A percentile compares a stretch with the other conserved stretches of the same genome.
Evolutionary conservation across 345 rosid species (phyloP).

Genomic region (Brassica nigra): DNA sequence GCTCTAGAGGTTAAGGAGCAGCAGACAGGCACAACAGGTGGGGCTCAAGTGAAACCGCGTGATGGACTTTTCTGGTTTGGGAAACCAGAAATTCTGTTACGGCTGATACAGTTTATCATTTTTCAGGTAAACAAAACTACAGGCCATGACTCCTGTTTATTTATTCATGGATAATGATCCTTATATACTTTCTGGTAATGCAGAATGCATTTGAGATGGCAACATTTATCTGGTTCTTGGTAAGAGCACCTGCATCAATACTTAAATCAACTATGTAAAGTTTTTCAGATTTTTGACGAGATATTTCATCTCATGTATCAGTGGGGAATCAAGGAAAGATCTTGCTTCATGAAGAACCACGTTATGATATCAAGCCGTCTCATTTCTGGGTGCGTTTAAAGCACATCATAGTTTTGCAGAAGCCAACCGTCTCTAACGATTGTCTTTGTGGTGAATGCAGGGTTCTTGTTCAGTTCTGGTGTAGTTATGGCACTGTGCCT

Average conservation of each 20-base stretch:
- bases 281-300: neutral
- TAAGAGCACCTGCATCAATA: slow-evolving; percentile 42
- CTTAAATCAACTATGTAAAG: neutral
- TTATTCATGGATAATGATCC: neutral
- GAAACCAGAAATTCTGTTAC: slow-evolving; percentile 75
- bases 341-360: slow-evolving; percentile 93
- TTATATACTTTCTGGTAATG: slow-evolving; percentile 27
- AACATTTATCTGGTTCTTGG: slow-evolving; percentile 92
- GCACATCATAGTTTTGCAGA: neutral
- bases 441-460: slow-evolving; percentile 46
- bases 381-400: slow-evolving; percentile 64
- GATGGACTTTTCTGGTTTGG: slow-evolving; percentile 95
- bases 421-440: neutral
- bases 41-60: slow-evolving; percentile 85
- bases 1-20: slow-evolving; percentile 86
- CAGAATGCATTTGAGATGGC: slow-evolving; percentile 99
- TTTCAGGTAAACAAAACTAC: slow-evolving; percentile 61
- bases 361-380: slow-evolving; percentile 66
- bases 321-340: slow-evolving; percentile 84
- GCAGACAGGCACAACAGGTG: slow-evolving; percentile 59
- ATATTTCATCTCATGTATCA: slow-evolving; percentile 22
- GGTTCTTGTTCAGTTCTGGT: slow-evolving; percentile 90
- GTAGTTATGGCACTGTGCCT: slow-evolving; percentile 91
- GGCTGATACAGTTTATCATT: slow-evolving; percentile 80
- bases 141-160: neutral